Evolutionary conservation across 139 green algal species (phyloP).

Genomic region (Ettlia oleoabundans): DNA sequence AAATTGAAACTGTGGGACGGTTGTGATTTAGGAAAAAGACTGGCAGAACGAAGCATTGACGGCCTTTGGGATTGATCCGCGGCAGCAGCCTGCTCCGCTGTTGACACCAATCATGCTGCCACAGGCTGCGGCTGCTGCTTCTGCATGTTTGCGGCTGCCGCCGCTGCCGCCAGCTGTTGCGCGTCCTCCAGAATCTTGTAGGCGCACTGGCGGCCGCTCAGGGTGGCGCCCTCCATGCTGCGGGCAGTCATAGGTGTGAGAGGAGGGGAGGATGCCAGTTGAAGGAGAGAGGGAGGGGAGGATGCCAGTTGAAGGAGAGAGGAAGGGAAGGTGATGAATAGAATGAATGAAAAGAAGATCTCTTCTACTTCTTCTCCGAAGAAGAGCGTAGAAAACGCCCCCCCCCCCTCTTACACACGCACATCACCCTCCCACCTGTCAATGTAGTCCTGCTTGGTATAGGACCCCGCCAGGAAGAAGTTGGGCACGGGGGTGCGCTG

Average conservation of each 20-base stretch:
- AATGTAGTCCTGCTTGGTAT: conserved; percentile 99
- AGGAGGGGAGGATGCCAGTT: not conserved
- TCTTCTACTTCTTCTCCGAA: too few species aligned
- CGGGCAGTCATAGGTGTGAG: not conserved
- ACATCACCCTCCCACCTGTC: conserved; percentile 56
- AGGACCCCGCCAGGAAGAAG: conserved; percentile 95
- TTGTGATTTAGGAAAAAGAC: too few species aligned
- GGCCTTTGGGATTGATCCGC: too few species aligned
- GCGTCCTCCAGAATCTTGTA: conserved; percentile 61
- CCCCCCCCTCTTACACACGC: not conserved
- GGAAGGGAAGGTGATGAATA: not conserved
- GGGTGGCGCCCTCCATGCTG: conserved; percentile 96
- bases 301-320: not conserved
- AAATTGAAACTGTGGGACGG: too few species aligned
- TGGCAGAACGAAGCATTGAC: too few species aligned
- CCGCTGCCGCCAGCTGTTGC: conserved; percentile 29
- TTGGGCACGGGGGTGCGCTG: conserved; percentile 91
- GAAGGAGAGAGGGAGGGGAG: not conserved
- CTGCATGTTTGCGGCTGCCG: not conserved
- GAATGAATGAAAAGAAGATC: too few species aligned
- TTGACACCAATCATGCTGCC: too few species aligned
- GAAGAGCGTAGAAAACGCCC: too few species aligned
- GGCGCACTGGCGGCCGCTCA: conserved; percentile 78
- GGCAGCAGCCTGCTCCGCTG: too few species aligned
- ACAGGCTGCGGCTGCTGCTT: conserved; percentile 29